phyloP scores from a whole-genome alignment of 1,284 basidiomycete species.

The Cystobasidium pallidum region DNA sequence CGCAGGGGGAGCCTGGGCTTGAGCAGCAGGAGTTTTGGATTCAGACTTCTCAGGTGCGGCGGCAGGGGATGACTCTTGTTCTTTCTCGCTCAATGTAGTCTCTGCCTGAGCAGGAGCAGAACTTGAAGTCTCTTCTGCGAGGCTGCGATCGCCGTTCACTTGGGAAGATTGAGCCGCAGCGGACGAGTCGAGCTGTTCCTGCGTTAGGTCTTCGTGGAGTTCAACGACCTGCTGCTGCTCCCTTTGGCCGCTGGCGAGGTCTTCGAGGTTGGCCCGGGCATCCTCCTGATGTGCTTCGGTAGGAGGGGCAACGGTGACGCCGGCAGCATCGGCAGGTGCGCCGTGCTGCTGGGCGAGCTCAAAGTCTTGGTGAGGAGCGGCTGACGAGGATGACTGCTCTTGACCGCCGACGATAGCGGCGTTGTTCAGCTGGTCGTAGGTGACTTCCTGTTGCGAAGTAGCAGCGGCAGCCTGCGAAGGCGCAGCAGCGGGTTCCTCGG shows the following conservation, averaged over 20 bases:
- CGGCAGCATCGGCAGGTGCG: constrained; percentile 25
- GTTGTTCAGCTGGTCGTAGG: constrained; percentile 14
- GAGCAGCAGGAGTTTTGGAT: constrained; percentile 48
- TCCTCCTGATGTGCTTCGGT: constrained; percentile 27
- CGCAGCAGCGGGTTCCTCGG: constrained; percentile 45
- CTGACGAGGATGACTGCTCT: constrained; percentile 13
- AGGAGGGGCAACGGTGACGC: constrained; percentile 38
- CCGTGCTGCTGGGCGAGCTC: constrained; percentile 40
- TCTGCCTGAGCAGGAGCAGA: constrained; percentile 41
- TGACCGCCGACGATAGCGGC: constrained; percentile 19
- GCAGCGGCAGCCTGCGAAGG: constrained; percentile 51
- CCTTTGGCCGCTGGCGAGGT: constrained; percentile 47
- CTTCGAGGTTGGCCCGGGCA: constrained; percentile 30
- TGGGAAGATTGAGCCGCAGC: constrained; percentile 38
- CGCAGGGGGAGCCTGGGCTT: constrained; percentile 56
- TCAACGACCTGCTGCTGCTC: constrained; percentile 52
- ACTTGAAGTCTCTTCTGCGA: constrained; percentile 4
- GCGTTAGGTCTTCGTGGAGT: constrained; percentile 43
- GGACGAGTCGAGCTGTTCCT: constrained; percentile 25
- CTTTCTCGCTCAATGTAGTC: constrained; percentile 58
- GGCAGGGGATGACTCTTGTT: constrained; percentile 47
- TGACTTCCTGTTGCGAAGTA: constrained; percentile 41
- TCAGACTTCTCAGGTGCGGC: constrained; percentile 22
- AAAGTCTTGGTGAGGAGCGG: constrained; percentile 34
- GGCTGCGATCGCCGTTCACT: constrained; percentile 46